Conservation (phyloP, 176 grass and related monocot genomes). For the Carex myosuroides region DNA sequence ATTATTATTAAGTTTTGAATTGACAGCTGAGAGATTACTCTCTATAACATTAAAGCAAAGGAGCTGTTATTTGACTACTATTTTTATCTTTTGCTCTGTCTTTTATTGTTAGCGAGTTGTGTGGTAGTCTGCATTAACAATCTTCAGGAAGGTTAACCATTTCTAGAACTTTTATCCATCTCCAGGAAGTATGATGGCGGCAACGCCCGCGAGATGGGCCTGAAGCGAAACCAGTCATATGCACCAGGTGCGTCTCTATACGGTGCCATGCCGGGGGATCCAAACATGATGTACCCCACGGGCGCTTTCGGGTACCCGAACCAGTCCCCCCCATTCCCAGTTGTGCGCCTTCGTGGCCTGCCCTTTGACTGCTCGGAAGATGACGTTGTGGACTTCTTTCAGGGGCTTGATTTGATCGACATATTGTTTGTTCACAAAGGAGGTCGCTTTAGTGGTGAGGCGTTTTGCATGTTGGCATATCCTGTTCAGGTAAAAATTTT, state of each 20-base stretch:
- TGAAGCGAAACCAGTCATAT: neutral
- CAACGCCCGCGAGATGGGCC: neutral
- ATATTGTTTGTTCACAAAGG: slow-evolving; percentile 40
- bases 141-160: neutral
- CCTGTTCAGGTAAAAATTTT: slow-evolving; percentile 23
- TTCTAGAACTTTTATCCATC: neutral
- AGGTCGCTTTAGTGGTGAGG: slow-evolving; percentile 41
- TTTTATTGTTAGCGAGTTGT: neutral
- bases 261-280: neutral
- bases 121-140: neutral
- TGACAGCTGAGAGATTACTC: neutral
- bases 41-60: neutral
- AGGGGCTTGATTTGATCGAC: slow-evolving; percentile 35
- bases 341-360: slow-evolving; percentile 36
- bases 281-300: slow-evolving; percentile 18
- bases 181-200: slow-evolving; percentile 10
- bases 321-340: slow-evolving; percentile 31
- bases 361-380: slow-evolving; percentile 38
- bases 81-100: neutral
- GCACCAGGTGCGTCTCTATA: neutral
- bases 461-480: slow-evolving; percentile 33
- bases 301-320: slow-evolving; percentile 20
- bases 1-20: neutral
- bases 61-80: neutral
- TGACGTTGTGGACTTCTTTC: slow-evolving; percentile 37